These are phyloP conservation scores for Globisporangium sylvaticum DNA, from an alignment of 352 stramenopile species.

Conservation along the genomic window DNA sequence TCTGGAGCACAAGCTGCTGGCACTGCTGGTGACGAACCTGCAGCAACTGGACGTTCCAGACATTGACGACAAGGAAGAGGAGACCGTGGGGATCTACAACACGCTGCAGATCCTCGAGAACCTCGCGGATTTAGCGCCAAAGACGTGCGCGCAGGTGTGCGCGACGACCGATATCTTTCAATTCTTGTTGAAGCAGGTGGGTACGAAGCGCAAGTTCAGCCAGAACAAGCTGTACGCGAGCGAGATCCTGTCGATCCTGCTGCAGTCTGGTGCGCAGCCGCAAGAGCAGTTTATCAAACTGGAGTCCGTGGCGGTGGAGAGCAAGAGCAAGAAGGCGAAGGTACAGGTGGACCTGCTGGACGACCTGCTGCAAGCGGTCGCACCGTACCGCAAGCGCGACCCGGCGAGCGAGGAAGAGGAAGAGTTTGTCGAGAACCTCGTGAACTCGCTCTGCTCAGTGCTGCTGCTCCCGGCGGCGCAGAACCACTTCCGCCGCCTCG, in stretches of 20 bases:
- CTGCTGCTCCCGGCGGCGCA: conserved; percentile 52
- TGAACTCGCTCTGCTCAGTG: conserved; percentile 82
- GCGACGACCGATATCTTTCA: conserved; percentile 45
- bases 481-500: conserved; percentile 51
- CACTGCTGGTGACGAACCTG: conserved; percentile 45
- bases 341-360: conserved; percentile 81
- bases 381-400: conserved; percentile 85
- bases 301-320: background rate
- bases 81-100: conserved; percentile 67
- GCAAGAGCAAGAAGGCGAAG: conserved; percentile 8
- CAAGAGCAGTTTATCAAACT: conserved; percentile 40
- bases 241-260: conserved; percentile 83
- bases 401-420: conserved; percentile 78
- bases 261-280: conserved; percentile 50
- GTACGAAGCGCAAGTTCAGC: conserved; percentile 30
- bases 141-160: conserved; percentile 40
- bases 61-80: conserved; percentile 50
- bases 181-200: conserved; percentile 56
- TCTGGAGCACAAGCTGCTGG: conserved; percentile 55
- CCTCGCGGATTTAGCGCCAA: conserved; percentile 55
- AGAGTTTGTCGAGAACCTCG: conserved; percentile 92
- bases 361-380: conserved; percentile 85
- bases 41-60: conserved; percentile 27
- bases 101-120: conserved; percentile 83
- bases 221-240: conserved; percentile 83